Base-by-base conservation (phyloP, 179 eudicot genomes). In the Heliamphora pulchella region DNA sequence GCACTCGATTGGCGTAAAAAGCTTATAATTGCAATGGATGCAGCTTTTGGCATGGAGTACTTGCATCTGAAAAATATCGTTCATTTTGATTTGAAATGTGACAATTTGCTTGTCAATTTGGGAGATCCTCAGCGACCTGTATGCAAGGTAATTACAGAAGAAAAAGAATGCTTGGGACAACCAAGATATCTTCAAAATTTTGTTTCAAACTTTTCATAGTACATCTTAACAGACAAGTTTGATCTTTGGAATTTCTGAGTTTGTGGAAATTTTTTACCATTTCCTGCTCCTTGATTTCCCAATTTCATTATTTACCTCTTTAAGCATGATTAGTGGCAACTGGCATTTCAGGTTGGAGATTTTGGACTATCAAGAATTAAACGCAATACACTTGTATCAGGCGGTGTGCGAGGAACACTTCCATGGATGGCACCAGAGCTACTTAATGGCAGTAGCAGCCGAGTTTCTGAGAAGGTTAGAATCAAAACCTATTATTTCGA, bases 41-140 rank as follows among this genome's bases (percentile, higher is more conserved):
- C 98, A 71, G 94, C 98, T 77, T 89, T 93, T 87, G 98, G 98
- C 83, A 94, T 93, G 98, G 98, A 93, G 79, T 93, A 93, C 87
- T 85, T 93, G 84, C 98, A 93, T 81, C 84, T 91, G 78, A 94
- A 90, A 85, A 92, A 89, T 83, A 90, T 94, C 71, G 93, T 94
- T 80, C 98, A 94, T 85, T 94, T 94, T 87, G 98, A 94, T 88
- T 82, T 94, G 83, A 94, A 94, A 84, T 92, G 98, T 90, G 98
- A 94, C 88, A 94, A 94, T 80, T 85, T 94, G 87, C 97, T 94
- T 76, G 97, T 94, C 76, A 94, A 94, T 85, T 82, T 92, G 91
- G 90, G 97, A 80, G 98, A 94, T 84, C 89, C 89, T 31, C 97
- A 92, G 31, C 85, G 98, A 71, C 98, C 98, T 47, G 83, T 94